Conservation (phyloP, 2,329 filamentous ascomycete species). For the Aureobasidium sp. region DNA sequence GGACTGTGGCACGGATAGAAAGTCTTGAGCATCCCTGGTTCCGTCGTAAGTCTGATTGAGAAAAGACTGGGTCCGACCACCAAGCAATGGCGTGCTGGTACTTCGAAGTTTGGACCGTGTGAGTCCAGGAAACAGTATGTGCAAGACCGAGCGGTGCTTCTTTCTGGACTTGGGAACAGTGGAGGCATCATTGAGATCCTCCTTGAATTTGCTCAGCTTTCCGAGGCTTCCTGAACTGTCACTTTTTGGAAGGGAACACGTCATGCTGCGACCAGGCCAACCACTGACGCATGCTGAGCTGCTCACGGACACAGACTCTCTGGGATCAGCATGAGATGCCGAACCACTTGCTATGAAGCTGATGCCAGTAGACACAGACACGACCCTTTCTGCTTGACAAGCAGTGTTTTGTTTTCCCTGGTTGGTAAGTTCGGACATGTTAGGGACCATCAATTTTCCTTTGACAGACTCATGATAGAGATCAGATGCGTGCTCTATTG, state of each 20-base stretch:
- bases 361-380: constrained; percentile 1
- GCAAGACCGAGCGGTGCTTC: constrained; percentile 24
- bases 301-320: not conserved
- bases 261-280: not conserved
- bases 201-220: constrained; percentile 13
- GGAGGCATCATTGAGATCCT: constrained; percentile 15
- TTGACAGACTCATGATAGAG: not conserved
- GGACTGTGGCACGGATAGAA: constrained; percentile 16
- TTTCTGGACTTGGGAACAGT: constrained; percentile 16
- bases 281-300: not conserved
- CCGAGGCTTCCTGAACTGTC: constrained; percentile 18
- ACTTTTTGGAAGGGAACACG: constrained; percentile 17
- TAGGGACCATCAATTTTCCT: not conserved
- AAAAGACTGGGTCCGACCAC: not conserved
- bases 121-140: constrained; percentile 20
- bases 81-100: constrained; percentile 19
- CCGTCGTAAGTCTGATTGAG: constrained; percentile 17
- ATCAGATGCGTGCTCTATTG: not conserved
- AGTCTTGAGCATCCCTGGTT: constrained; percentile 16
- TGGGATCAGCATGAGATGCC: not conserved
- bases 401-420: not conserved
- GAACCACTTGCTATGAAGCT: not conserved
- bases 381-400: not conserved
- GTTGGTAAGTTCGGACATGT: not conserved
- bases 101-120: constrained; percentile 18